Percentiles rank a stretch among this genome's conserved stretches.
phyloP scores from a whole-genome alignment of 148 eudicot species.

The Silene uniflora region DNA sequence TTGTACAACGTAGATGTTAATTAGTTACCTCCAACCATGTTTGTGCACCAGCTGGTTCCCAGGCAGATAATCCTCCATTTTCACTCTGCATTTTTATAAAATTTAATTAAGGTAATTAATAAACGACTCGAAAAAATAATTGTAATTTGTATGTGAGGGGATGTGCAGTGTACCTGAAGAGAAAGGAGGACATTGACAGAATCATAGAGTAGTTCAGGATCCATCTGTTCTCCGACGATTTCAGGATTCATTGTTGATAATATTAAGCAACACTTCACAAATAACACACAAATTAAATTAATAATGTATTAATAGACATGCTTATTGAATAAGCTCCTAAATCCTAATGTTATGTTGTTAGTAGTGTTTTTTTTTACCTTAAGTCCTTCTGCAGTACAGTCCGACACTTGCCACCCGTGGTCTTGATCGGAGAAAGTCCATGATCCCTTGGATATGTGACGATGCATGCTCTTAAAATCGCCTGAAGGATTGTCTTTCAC shows the following conservation, averaged over 20 bases:
- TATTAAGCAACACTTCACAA: constrained; percentile 23
- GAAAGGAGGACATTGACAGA: constrained; percentile 27
- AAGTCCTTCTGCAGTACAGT: constrained; percentile 49
- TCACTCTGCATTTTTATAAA: constrained; percentile 14
- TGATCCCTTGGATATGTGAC: constrained; percentile 41
- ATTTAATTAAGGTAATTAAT: too few species aligned
- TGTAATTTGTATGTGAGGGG: too few species aligned
- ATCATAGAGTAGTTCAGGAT: constrained; percentile 13
- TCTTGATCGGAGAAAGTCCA: constrained; percentile 45
- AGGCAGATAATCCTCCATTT: constrained; percentile 27
- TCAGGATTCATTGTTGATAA: constrained; percentile 23
- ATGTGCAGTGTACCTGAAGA: constrained; percentile 29
- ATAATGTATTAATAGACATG: too few species aligned
- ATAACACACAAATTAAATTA: background rate
- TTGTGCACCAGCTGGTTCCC: constrained; percentile 21
- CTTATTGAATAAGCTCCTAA: too few species aligned
- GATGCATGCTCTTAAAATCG: constrained; percentile 35
- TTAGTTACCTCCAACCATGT: constrained; percentile 19
- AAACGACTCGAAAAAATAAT: too few species aligned
- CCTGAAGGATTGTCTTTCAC: constrained; percentile 43
- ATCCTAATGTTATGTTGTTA: too few species aligned
- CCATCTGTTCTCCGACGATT: constrained; percentile 27
- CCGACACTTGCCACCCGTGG: constrained; percentile 52
- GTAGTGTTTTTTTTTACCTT: constrained; percentile 23
- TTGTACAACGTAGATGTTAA: too few species aligned